These are phyloP conservation scores for Oxyria digyna DNA, from an alignment of 148 eudicot genomes.

Conservation along the genomic window DNA sequence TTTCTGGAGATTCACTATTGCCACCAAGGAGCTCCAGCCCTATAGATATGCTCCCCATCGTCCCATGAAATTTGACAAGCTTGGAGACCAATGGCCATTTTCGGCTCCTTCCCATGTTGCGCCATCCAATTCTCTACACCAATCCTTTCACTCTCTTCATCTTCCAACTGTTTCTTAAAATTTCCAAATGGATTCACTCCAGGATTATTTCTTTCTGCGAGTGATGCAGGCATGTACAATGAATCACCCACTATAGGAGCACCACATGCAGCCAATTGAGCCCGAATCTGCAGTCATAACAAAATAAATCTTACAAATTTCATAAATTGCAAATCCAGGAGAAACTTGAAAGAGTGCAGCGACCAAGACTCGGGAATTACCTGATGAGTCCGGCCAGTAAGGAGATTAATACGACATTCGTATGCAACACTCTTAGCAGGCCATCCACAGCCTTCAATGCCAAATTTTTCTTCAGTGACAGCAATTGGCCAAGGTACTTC, in stretches of 20 bases:
- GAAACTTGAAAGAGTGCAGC: neutral
- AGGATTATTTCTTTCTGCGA: constrained; percentile 56
- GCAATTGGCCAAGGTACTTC: constrained; percentile 78
- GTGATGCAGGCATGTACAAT: constrained; percentile 85
- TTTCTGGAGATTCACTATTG: constrained; percentile 24
- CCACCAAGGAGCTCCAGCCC: constrained; percentile 93
- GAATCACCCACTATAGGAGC: constrained; percentile 95
- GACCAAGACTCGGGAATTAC: constrained; percentile 19
- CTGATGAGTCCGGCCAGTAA: constrained; percentile 98
- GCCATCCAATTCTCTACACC: constrained; percentile 65
- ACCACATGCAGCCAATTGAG: constrained; percentile 87
- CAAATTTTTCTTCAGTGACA: constrained; percentile 26
- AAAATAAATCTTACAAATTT: neutral
- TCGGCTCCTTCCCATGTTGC: constrained; percentile 77
- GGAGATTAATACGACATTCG: constrained; percentile 74
- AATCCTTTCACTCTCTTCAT: constrained; percentile 29
- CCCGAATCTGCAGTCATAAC: constrained; percentile 51
- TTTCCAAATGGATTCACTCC: constrained; percentile 59
- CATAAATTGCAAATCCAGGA: neutral
- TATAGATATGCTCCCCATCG: constrained; percentile 56
- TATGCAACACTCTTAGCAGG: constrained; percentile 57
- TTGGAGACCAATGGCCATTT: constrained; percentile 80
- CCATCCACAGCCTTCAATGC: constrained; percentile 69
- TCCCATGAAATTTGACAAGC: constrained; percentile 96
- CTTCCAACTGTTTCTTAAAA: constrained; percentile 21